Base-by-base conservation (phyloP, 2,329 filamentous ascomycete genomes). In the Alternaria triticina region DNA sequence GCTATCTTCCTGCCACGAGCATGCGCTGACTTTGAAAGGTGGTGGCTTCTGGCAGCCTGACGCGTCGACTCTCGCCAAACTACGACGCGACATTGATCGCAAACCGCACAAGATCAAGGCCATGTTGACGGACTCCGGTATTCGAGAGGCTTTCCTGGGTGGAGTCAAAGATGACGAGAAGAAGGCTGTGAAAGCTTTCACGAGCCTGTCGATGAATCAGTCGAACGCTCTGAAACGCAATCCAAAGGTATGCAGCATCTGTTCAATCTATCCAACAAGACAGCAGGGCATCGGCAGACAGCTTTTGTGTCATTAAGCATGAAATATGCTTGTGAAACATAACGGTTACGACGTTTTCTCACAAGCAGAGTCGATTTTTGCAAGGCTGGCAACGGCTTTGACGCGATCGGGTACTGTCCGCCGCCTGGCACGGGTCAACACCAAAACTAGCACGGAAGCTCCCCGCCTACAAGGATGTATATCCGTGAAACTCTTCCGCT, bases 21-120 rank as follows among this genome's bases (percentile, higher is more conserved):
- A 23, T 43, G 57, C 22, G 68, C 74, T 78, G 49, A 78, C 67
- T 46, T 28, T 46, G n/a, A 13, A 69, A 89, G 88, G 91, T 61
- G 93, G 92, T 50, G 94, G 94, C 1, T 82, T 96, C 15, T 97
- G 92, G 92, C 87, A 90, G 72, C 92, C 93, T 2, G 91, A 93
- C 56, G 86, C 87, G 2, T 81, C 83, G 5, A 84, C 89, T n/a
- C 82, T 96, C 13, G 86, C 86, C 36, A 85, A 86, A 66, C 82
- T 97, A 77, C 88, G 94, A 61, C 85, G 86, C 30, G 91, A 90
- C 75, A 91, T 97, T 75, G 92, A 97, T 81, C 86, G 87, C 71
- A 87, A 90, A 64, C 90, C 93, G 12, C 83, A 86, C 51, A 86
- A 87, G 59, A 88, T 96, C 82, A 91, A 93, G 67, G 80, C 84